Percentiles rank a stretch among this genome's conserved stretches.
Conservation (phyloP, 2,329 filamentous ascomycete species). For the Xylariaceae sp. region DNA sequence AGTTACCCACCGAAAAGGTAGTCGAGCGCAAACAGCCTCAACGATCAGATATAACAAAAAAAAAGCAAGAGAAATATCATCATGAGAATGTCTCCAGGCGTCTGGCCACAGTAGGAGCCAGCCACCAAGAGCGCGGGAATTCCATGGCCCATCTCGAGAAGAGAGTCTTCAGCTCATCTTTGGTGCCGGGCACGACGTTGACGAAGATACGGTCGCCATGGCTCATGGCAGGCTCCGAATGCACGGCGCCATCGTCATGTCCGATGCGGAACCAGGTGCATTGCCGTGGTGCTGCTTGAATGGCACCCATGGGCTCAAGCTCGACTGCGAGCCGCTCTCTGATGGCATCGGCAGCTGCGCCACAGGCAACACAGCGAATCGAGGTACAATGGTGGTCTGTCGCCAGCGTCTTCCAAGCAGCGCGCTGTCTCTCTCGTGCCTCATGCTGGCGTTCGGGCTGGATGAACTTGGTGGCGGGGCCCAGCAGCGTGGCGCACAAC, state of each 20-base stretch:
- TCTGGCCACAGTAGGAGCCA: conserved; percentile 15
- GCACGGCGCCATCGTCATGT: conserved; percentile 35
- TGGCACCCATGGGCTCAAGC: conserved; percentile 22
- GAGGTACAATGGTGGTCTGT: conserved; percentile 37
- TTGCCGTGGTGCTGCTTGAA: conserved; percentile 26
- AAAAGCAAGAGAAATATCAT: conserved; percentile 4
- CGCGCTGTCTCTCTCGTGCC: conserved; percentile 31
- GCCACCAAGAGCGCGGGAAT: conserved; percentile 34
- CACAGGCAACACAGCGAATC: conserved; percentile 40
- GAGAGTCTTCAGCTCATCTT: conserved; percentile 30
- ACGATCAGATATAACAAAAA: not conserved
- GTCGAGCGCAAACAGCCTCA: too few relatives aligned
- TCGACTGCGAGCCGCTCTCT: conserved; percentile 30
- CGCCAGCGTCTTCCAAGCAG: conserved; percentile 23
- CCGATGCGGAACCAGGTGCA: conserved; percentile 40
- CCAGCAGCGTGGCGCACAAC: conserved; percentile 41
- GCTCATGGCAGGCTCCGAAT: conserved; percentile 37
- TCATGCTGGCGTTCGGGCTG: conserved; percentile 24
- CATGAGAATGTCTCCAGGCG: conserved; percentile 3
- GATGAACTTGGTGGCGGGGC: conserved; percentile 42
- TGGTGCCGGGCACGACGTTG: conserved; percentile 34
- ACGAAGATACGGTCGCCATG: conserved; percentile 31
- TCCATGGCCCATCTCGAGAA: conserved; percentile 35
- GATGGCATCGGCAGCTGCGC: conserved; percentile 36
- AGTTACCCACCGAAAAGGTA: too few relatives aligned